A percentile compares a stretch with the other conserved stretches of the same genome.
phyloP scores from a whole-genome alignment of 805 yeast genomes.

The Candida xyloterini region DNA sequence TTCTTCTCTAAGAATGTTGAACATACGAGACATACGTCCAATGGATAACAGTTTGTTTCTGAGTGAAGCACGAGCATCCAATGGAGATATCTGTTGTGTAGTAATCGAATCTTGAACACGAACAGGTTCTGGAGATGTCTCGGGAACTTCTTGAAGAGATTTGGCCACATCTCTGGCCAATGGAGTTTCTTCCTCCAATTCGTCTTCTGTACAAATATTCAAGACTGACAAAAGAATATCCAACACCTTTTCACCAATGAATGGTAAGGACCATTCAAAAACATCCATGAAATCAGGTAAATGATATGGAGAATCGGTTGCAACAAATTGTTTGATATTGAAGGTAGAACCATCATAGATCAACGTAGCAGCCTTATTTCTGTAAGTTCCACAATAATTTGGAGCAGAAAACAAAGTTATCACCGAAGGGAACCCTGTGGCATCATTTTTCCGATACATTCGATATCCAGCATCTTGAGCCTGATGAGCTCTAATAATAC shows the following conservation, averaged over 20 bases:
- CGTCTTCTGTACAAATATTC: slow-evolving; percentile 93
- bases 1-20: slow-evolving; percentile 81
- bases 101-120: slow-evolving; percentile 29
- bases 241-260: slow-evolving; percentile 92
- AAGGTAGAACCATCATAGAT: slow-evolving; percentile 88
- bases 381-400: slow-evolving; percentile 84
- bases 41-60: slow-evolving; percentile 86
- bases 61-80: slow-evolving; percentile 43
- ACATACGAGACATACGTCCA: slow-evolving; percentile 91
- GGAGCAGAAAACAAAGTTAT: slow-evolving; percentile 94
- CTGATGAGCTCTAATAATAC: slow-evolving; percentile 91
- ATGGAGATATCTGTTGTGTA: slow-evolving; percentile 5
- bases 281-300: slow-evolving; percentile 96
- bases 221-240: slow-evolving; percentile 87
- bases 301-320: slow-evolving; percentile 93
- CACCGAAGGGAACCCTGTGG: slow-evolving; percentile 84
- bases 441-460: slow-evolving; percentile 79
- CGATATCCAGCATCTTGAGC: slow-evolving; percentile 96
- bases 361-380: slow-evolving; percentile 90
- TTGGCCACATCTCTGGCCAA: slow-evolving; percentile 40
- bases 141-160: slow-evolving; percentile 28
- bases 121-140: slow-evolving; percentile 4
- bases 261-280: slow-evolving; percentile 94
- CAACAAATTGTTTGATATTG: slow-evolving; percentile 91
- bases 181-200: slow-evolving; percentile 69